Percentiles rank a stretch among this genome's conserved stretches.
Evolutionary conservation across 225 moss, liverwort and hornwort species (phyloP).

Genomic region (Pleurozium schreberi): DNA sequence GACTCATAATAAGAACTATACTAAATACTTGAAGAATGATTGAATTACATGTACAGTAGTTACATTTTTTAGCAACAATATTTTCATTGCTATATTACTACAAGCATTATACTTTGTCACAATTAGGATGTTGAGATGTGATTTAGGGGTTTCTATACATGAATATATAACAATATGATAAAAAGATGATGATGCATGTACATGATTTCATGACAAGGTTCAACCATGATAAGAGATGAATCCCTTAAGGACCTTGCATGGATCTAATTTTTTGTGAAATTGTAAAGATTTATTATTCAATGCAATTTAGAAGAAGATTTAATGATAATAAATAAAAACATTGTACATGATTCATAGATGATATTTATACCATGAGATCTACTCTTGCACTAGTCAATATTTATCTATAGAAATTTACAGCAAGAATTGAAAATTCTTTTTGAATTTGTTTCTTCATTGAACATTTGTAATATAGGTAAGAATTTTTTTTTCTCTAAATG

Average conservation of each 20-base stretch:
- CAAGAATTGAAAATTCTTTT: neutral
- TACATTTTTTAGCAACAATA: neutral
- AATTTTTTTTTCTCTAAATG: too few species aligned
- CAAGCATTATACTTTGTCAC: neutral
- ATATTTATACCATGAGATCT: neutral
- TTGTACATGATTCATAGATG: neutral
- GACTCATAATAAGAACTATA: too few species aligned
- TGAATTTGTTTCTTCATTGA: fast-evolving
- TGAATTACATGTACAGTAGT: neutral
- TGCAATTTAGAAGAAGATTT: neutral
- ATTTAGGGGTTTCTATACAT: too few species aligned
- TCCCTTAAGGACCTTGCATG: fast-evolving
- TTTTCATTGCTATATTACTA: neutral
- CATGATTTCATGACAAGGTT: neutral
- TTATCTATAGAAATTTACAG: fast-evolving
- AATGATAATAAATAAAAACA: too few species aligned
- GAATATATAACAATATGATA: neutral
- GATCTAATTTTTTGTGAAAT: neutral
- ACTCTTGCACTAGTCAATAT: neutral
- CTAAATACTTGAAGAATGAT: neutral
- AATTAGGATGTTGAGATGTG: neutral
- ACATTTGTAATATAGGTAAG: fast-evolving
- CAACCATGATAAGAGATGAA: neutral
- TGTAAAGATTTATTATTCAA: neutral
- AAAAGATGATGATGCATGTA: neutral